Percentiles rank a stretch among this genome's conserved stretches.
Evolutionary conservation across 116 monocot species (phyloP).

Genomic region (Papilionanthe hybrid): DNA sequence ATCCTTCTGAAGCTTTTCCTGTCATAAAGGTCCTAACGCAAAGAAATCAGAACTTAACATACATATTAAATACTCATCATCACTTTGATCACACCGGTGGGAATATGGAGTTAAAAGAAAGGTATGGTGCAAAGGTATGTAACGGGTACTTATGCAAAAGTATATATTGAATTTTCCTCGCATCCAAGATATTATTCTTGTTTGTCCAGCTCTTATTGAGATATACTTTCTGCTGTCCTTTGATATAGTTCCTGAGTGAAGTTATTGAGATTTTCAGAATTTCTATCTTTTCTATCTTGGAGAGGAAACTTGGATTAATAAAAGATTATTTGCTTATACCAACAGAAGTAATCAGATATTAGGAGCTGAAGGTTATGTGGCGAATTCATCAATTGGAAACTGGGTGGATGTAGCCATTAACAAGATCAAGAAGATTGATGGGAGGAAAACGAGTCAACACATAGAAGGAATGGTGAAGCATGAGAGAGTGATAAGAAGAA

Average conservation of each 20-base stretch:
- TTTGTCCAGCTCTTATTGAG: background rate
- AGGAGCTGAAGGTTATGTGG: too few species aligned
- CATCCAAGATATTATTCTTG: background rate
- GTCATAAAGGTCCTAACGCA: slow-evolving; percentile 61
- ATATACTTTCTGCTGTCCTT: background rate
- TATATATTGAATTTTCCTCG: background rate
- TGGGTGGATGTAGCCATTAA: background rate
- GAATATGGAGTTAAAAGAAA: slow-evolving; percentile 84
- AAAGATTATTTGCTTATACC: background rate
- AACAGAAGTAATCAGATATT: background rate
- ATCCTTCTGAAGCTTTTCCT: slow-evolving; percentile 90
- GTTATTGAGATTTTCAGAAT: background rate
- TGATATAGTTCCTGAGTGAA: background rate
- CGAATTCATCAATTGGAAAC: background rate
- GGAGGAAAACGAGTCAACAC: too few species aligned
- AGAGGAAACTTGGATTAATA: background rate
- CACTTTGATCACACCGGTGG: slow-evolving; percentile 97
- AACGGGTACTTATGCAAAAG: background rate
- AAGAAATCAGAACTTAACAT: slow-evolving; percentile 81
- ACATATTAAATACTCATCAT: slow-evolving; percentile 94
- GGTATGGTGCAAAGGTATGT: slow-evolving; percentile 94
- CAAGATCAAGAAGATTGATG: background rate
- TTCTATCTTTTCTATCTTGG: background rate
- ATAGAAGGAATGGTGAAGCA: too few species aligned
- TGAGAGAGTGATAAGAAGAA: too few species aligned